These are phyloP conservation scores for Venturia asperata DNA, from an alignment of 2,329 filamentous ascomycete species.

Conservation along the genomic window DNA sequence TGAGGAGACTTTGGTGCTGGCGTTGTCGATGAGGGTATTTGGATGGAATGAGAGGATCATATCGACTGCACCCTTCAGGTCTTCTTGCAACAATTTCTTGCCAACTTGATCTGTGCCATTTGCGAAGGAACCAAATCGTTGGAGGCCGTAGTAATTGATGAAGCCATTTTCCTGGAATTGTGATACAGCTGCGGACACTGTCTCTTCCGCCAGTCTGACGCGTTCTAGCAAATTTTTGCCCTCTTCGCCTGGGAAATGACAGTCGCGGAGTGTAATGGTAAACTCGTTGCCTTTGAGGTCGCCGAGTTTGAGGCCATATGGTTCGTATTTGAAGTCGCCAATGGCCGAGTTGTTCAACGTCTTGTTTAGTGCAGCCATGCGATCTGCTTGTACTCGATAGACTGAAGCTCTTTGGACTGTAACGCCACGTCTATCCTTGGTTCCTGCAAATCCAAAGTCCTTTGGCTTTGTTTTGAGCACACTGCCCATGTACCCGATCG, in stretches of 20 bases:
- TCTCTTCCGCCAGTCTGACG: constrained; percentile 41
- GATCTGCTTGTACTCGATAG: constrained; percentile 52
- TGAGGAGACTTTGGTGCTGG: constrained; percentile 44
- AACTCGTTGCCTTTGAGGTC: constrained; percentile 89
- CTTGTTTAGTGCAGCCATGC: constrained; percentile 57
- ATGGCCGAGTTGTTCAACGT: constrained; percentile 54
- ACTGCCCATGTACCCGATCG: constrained; percentile 67
- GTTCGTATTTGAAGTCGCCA: constrained; percentile 74
- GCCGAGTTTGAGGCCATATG: constrained; percentile 68
- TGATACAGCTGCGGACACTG: constrained; percentile 54
- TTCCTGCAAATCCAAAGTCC: constrained; percentile 74
- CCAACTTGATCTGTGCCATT: constrained; percentile 82
- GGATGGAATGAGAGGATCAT: constrained; percentile 68
- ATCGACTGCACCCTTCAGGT: constrained; percentile 74
- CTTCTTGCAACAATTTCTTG: constrained; percentile 70
- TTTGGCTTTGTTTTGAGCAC: constrained; percentile 63
- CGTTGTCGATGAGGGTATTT: constrained; percentile 46
- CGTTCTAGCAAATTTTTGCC: constrained; percentile 28
- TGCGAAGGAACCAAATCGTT: constrained; percentile 85
- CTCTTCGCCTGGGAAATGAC: constrained; percentile 51
- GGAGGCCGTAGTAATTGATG: constrained; percentile 97
- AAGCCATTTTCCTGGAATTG: constrained; percentile 70
- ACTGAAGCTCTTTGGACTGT: constrained; percentile 76
- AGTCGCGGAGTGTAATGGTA: constrained; percentile 82
- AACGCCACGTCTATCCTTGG: constrained; percentile 81